Base-by-base conservation (phyloP, 768 basidiomycete species). In the Dentipellis fragilis region DNA sequence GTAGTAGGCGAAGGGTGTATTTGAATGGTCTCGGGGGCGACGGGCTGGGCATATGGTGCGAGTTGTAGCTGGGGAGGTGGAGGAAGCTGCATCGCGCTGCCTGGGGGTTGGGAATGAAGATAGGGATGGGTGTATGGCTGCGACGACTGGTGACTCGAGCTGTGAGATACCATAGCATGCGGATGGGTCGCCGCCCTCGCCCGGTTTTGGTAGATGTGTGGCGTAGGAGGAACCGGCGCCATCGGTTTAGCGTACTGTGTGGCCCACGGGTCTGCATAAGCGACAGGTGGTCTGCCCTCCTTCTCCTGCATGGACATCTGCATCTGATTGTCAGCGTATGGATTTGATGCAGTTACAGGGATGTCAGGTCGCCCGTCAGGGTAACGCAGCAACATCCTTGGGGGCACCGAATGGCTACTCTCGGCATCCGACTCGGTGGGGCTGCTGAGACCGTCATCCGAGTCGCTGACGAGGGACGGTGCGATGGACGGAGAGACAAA, bases 321-420 rank as follows among this genome's bases (percentile, higher is more conserved):
- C 42, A 45, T 45, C 14, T 14, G n/a, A 19, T 45, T 45, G 7
- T 45, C 42, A 19, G n/a, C 42, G 42, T 45, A 45, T 10, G 42
- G 42, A 45, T 51, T 29, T 3, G 35, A 14, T n/a, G 16, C 17
- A 19, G 60, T 54, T 34, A 61, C 55, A 10, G 60, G 22, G 3
- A 59, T 51, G 42, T 61, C 60, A 16, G 60, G 58, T 39, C 60
- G 45, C n/a, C 87, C 85, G 64, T 85, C 81, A 19, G 71, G 73
- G 66, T 82, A 89, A 54, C 79, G 79, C 62, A 89, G 69, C 57
- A 88, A 69, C 84, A 89, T 87, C 62, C 78, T 80, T 3, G 87
- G 87, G 1, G 87, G 87, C 10, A 80, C 62, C 0, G 77, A 78
- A 57, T 70, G 71, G 14, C 66, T 60, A 59, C 74, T 77, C 56